These are phyloP conservation scores for Mycena rosella DNA, from an alignment of 768 basidiomycete genomes.

Conservation along the genomic window DNA sequence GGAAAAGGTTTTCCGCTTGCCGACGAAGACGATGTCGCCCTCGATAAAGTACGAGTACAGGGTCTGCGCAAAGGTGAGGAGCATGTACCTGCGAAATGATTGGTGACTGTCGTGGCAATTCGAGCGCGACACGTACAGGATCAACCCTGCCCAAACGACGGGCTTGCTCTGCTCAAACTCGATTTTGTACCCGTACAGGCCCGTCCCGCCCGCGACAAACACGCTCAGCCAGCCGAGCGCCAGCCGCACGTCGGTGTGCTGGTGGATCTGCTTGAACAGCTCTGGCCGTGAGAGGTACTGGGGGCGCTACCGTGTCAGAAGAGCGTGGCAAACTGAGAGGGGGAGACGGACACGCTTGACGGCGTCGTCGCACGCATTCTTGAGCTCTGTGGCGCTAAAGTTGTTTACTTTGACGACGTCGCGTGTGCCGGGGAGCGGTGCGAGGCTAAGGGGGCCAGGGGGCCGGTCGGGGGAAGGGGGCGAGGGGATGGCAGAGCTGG, in stretches of 20 bases:
- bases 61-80: slow-evolving; percentile 79
- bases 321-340: background rate
- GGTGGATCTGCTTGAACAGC: slow-evolving; percentile 87
- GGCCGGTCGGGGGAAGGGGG: slow-evolving; percentile 34
- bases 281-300: slow-evolving; percentile 86
- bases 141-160: slow-evolving; percentile 82
- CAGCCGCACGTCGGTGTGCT: slow-evolving; percentile 91
- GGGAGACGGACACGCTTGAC: slow-evolving; percentile 79
- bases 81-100: slow-evolving; percentile 68
- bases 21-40: slow-evolving; percentile 86
- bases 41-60: slow-evolving; percentile 91
- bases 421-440: slow-evolving; percentile 44
- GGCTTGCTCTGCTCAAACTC: slow-evolving; percentile 93
- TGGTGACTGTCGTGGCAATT: background rate
- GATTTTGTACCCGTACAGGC: slow-evolving; percentile 86
- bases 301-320: slow-evolving; percentile 19
- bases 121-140: slow-evolving; percentile 65
- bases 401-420: slow-evolving; percentile 75
- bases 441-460: slow-evolving; percentile 34
- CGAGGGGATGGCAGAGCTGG: slow-evolving; percentile 11
- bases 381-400: slow-evolving; percentile 68
- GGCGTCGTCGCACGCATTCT: slow-evolving; percentile 87
- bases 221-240: slow-evolving; percentile 90
- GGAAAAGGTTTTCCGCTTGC: slow-evolving; percentile 90
- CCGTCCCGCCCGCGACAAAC: slow-evolving; percentile 83